Base-by-base conservation (phyloP, 23 red algal genomes). In the Agarophyton chilense region DNA sequence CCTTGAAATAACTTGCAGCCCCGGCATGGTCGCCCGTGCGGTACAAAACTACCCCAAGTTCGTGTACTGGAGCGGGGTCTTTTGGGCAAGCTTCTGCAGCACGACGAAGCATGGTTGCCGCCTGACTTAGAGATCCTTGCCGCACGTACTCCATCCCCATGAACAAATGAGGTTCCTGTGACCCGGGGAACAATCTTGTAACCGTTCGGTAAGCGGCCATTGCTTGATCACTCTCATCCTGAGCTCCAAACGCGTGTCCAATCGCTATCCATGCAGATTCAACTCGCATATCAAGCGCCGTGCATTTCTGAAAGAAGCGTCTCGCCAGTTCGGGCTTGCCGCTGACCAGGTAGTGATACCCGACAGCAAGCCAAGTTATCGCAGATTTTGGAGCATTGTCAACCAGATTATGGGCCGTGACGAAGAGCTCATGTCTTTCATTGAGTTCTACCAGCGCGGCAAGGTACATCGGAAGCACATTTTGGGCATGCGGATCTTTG, bases 151-250 rank as follows among this genome's bases (percentile, higher is more conserved):
- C 96, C 82, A 94, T 87, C 19, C 92, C 96, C 91, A 98, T 93
- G 78, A 80, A 94, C 42, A 94, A 60, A 22, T 81, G 29, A 22
- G 92, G 92, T 65, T 52, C 29, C 47, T 91, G 88, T 56, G 72
- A 68, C 32, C 72, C 58, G 47, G 96, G 94, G 60, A 83, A 84
- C 1, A 98, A 71, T 41, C 96, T 68, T 53, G 83, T 58, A 0
- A 91, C 96, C 11, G 96, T 94, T 21, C 96, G 93, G 78, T 98
- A 98, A 29, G 96, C 86, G 16, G 89, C 92, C 73, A 98, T 79
- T 32, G 96, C 96, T 65, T 94, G 89, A 56, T 98, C 96, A 65
- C 89, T 90, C 57, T 98, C 96, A 73, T 98, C 92, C 39, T 85
- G 81, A 51, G 80, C 81, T 26, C 83, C 93, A 72, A 98, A 94